Evolutionary conservation across 2,329 filamentous ascomycete genomes (phyloP).

Genomic region (Penicillium sclerotiorum): DNA sequence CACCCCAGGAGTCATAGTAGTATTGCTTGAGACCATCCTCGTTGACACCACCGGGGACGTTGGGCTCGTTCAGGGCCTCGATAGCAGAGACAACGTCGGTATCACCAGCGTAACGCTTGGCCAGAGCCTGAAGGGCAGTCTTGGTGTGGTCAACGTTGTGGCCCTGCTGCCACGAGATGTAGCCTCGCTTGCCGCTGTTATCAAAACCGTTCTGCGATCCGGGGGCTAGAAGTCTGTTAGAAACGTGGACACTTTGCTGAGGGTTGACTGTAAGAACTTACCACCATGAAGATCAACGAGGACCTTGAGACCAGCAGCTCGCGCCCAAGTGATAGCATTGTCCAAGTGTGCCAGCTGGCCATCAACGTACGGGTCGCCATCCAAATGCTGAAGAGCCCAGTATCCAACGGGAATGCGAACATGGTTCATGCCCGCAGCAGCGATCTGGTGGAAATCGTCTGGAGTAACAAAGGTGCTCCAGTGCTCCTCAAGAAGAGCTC

Average conservation of each 20-base stretch:
- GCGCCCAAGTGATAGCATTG: constrained; percentile 61
- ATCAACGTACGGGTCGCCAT: constrained; percentile 63
- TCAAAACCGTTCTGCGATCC: constrained; percentile 70
- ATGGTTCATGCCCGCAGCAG: constrained; percentile 61
- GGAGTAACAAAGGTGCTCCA: constrained; percentile 63
- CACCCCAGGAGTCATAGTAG: constrained; percentile 57
- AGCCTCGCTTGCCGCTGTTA: constrained; percentile 59
- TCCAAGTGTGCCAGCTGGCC: constrained; percentile 63
- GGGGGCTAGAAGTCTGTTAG: constrained; percentile 46
- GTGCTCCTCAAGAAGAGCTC: constrained; percentile 53
- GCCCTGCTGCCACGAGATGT: constrained; percentile 43
- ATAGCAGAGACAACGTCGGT: constrained; percentile 61
- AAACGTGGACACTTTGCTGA: not conserved
- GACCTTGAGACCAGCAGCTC: constrained; percentile 61
- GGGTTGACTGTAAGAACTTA: constrained; percentile 36
- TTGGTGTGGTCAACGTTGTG: constrained; percentile 46
- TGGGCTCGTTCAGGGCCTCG: constrained; percentile 49
- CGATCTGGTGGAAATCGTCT: constrained; percentile 59
- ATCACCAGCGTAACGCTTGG: constrained; percentile 59
- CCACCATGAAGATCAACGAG: constrained; percentile 70
- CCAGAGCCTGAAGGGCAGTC: constrained; percentile 59
- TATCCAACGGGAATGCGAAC: constrained; percentile 68
- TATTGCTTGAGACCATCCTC: constrained; percentile 54
- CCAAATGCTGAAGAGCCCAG: constrained; percentile 60
- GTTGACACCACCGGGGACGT: constrained; percentile 42